phyloP scores from a whole-genome alignment of 1,284 basidiomycete species.

The Spongiforma sp. region DNA sequence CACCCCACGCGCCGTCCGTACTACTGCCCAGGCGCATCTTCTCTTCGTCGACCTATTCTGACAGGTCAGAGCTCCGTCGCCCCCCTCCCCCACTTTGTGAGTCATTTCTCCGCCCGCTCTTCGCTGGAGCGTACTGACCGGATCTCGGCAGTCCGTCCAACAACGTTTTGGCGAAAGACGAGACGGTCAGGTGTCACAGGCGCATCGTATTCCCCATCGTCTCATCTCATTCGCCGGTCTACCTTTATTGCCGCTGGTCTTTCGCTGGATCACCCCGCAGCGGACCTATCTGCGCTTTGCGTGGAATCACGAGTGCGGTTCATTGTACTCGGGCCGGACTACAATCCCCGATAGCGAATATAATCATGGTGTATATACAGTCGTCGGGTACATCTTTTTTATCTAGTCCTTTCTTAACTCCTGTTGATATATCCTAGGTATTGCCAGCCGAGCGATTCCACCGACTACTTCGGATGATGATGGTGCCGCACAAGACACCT shows the following conservation, averaged over 20 bases:
- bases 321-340: constrained; percentile 44
- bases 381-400: constrained; percentile 17
- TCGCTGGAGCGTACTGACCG: too few relatives aligned
- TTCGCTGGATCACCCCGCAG: constrained; percentile 59
- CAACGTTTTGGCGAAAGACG: constrained; percentile 75
- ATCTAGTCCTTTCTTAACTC: too few relatives aligned
- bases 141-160: constrained; percentile 60
- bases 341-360: constrained; percentile 25
- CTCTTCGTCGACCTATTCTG: constrained; percentile 35
- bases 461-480: constrained; percentile 9
- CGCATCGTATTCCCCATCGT: constrained; percentile 69
- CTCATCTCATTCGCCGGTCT: constrained; percentile 70
- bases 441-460: constrained; percentile 24
- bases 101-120: too few relatives aligned
- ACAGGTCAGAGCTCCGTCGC: constrained; percentile 50
- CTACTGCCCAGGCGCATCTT: constrained; percentile 27
- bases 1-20: constrained; percentile 9
- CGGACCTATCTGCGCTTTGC: constrained; percentile 69
- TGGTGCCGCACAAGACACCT: constrained; percentile 4
- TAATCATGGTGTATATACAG: constrained; percentile 24
- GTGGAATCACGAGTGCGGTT: constrained; percentile 62
- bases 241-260: constrained; percentile 77
- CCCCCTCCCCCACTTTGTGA: constrained; percentile 68
- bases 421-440: too few relatives aligned
- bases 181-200: constrained; percentile 66